Conservation (phyloP, 345 rosid species). For the Viola odorata region DNA sequence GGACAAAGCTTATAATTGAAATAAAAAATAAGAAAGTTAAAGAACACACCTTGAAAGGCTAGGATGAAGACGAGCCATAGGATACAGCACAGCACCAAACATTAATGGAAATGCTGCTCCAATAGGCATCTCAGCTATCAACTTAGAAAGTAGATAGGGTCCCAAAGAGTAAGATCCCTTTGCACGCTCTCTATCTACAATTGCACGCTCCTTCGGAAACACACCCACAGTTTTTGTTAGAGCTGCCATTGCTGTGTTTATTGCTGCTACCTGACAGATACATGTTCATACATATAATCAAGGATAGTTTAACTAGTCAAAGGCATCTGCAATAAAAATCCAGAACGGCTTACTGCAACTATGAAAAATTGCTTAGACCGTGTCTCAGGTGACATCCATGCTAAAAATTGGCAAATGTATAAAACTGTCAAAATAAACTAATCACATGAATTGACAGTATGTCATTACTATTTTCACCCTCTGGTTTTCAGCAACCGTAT, state of each 20-base stretch:
- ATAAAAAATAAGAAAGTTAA: conserved; percentile 3
- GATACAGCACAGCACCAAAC: conserved; percentile 90
- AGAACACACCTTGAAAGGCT: conserved; percentile 56
- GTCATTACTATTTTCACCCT: too few relatives aligned
- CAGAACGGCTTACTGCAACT: too few relatives aligned
- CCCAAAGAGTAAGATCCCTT: conserved; percentile 87
- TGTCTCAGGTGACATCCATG: too few relatives aligned
- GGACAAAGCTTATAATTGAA: background rate
- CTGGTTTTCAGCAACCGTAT: too few relatives aligned
- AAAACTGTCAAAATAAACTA: too few relatives aligned
- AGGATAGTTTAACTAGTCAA: too few relatives aligned
- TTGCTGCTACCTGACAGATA: conserved; percentile 74
- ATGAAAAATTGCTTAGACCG: too few relatives aligned
- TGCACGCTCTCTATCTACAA: conserved; percentile 88
- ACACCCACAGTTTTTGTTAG: conserved; percentile 95
- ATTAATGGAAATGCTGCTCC: conserved; percentile 94
- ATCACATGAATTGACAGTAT: too few relatives aligned
- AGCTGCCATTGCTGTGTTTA: conserved; percentile 99
- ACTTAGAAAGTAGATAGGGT: conserved; percentile 86
- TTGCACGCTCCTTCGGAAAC: conserved; percentile 93
- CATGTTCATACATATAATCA: too few relatives aligned
- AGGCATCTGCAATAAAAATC: too few relatives aligned
- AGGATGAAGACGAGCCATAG: conserved; percentile 95
- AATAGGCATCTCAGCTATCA: conserved; percentile 89
- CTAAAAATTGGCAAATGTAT: too few relatives aligned